Evolutionary conservation across 257 asterid genomes (phyloP), one percentile per base, ranked within the genome.

Genomic region (Capsicum chinense): DNA sequence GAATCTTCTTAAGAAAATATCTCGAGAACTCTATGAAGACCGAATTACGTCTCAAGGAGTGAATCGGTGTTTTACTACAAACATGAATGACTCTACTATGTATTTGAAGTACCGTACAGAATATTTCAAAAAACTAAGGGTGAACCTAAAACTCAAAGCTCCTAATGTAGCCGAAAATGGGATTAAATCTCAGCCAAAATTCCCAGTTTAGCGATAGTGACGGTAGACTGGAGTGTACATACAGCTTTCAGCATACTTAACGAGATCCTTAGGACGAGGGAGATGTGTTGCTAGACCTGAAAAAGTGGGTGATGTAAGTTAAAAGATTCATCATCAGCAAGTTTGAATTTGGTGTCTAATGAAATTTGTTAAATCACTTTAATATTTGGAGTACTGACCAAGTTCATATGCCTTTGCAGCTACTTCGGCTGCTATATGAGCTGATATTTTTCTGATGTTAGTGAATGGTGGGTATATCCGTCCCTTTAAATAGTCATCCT

Each of bases 351-450:
- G 39, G 44, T 33, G 33, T 35, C 5, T 17, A 7, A 42, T 26
- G 3, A 26, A 26, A 42, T 54, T 60, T 52, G 39, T 52, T 9
- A 62, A 62, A 78, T 56, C 35, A 79, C 11, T 26, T 60, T 16
- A 69, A 66, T 15, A 69, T 39, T 69, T 67, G 42, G 26, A 33
- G 14, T 67, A 88, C 93, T 91, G 85, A 94, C 99, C 98, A 19
- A 96, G 98, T 84, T 94, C 98, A 86, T 96, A 96, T 52, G 98
- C 92, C 91, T 92, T 96, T 5, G 93, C 98, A 86, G 99, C 99
- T 63, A 96, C 99, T 19, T 85, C 84, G 68, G 98, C 99, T 8
- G 99, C 98, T 82, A 96, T 94, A 83, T 91, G 84, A 39, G 98
- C 98, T 52, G 98, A 96, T 79, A 94, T 96, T 86, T 90, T 93